These are phyloP conservation scores for Fusarium buharicum DNA, from an alignment of 2,329 filamentous ascomycete species.

Conservation along the genomic window DNA sequence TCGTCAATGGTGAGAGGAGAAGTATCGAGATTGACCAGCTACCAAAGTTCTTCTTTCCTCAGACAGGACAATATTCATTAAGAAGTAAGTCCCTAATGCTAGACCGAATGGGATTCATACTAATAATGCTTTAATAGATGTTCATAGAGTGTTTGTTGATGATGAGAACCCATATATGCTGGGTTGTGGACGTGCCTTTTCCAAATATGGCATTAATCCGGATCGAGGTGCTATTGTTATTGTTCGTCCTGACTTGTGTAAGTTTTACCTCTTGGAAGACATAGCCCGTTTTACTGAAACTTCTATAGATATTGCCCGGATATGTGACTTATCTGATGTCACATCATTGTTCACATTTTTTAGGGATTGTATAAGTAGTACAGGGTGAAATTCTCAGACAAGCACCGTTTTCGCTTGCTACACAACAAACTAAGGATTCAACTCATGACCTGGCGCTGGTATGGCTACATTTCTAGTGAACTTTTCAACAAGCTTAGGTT, in stretches of 20 bases:
- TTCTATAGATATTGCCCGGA: slow-evolving; percentile 10
- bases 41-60: slow-evolving; percentile 30
- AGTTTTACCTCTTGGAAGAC: not conserved
- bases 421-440: too few species aligned
- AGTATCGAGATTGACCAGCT: slow-evolving; percentile 10
- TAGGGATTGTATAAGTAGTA: not conserved
- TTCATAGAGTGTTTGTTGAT: slow-evolving; percentile 33
- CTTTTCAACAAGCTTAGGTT: too few species aligned
- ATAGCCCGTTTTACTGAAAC: not conserved
- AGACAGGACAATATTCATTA: slow-evolving; percentile 10
- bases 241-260: slow-evolving; percentile 38
- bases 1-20: slow-evolving; percentile 14
- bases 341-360: slow-evolving; percentile 4
- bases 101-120: too few species aligned
- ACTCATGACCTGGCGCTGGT: too few species aligned
- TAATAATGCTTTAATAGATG: slow-evolving; percentile 6
- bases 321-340: not conserved
- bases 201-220: slow-evolving; percentile 24
- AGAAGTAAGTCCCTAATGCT: not conserved
- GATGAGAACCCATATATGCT: slow-evolving; percentile 25
- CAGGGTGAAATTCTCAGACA: not conserved
- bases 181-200: slow-evolving; percentile 17
- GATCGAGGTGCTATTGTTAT: slow-evolving; percentile 22
- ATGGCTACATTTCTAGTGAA: too few species aligned
- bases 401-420: too few species aligned